These are phyloP conservation scores for Gentiana straminea DNA, from an alignment of 257 asterid species.

Conservation along the genomic window DNA sequence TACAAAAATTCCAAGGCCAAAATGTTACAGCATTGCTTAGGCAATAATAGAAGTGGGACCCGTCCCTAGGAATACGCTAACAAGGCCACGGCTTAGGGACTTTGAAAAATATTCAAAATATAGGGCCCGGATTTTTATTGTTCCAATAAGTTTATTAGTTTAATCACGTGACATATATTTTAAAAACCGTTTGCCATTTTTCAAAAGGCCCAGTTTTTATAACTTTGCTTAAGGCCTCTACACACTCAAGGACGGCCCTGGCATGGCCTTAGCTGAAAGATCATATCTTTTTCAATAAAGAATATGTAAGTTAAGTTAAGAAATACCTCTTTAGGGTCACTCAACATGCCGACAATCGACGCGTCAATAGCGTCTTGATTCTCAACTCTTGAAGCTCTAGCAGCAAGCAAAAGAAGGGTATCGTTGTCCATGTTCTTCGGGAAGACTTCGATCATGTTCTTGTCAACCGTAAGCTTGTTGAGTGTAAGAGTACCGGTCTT, in stretches of 20 bases:
- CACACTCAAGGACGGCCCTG: too few species aligned
- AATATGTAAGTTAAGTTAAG: not conserved
- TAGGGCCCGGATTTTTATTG: too few species aligned
- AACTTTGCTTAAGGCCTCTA: too few species aligned
- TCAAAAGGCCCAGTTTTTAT: too few species aligned
- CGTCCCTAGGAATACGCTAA: too few species aligned
- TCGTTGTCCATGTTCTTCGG: slow-evolving; percentile 2
- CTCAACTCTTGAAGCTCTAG: slow-evolving; percentile 45
- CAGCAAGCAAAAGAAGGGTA: not conserved
- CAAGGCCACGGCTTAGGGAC: too few species aligned
- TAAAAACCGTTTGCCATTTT: not conserved
- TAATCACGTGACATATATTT: too few species aligned
- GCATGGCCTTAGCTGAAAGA: too few species aligned
- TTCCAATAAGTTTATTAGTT: too few species aligned
- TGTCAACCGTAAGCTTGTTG: not conserved
- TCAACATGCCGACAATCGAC: slow-evolving; percentile 63
- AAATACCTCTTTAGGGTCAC: slow-evolving; percentile 66
- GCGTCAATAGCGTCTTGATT: slow-evolving; percentile 94
- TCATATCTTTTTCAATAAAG: not conserved
- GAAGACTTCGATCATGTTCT: not conserved
- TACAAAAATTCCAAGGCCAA: slow-evolving; percentile 11
- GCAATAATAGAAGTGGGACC: too few species aligned
- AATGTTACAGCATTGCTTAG: too few species aligned
- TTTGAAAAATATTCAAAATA: too few species aligned
- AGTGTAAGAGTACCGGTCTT: not conserved